phyloP scores from a whole-genome alignment of 1,284 basidiomycete genomes.

The Cryptococcus maquisensis region DNA sequence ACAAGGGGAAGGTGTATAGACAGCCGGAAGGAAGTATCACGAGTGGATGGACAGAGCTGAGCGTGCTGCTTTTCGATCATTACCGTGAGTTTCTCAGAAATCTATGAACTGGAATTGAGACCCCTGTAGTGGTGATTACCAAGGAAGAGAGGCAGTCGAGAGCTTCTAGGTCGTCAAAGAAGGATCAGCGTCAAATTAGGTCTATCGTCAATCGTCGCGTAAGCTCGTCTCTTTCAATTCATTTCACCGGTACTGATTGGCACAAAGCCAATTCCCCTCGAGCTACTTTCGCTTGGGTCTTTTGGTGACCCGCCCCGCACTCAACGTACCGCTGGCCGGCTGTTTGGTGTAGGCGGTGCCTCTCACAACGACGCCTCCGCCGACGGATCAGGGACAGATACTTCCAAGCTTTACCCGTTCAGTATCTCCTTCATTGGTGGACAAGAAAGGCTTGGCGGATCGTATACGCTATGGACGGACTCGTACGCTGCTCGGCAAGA shows the following conservation, averaged over 20 bases:
- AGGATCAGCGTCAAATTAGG: conserved; percentile 51
- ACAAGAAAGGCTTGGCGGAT: conserved; percentile 73
- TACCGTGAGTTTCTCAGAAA: conserved; percentile 61
- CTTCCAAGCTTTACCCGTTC: conserved; percentile 60
- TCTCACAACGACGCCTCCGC: conserved; percentile 2
- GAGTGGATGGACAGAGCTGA: conserved; percentile 77
- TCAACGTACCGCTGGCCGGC: conserved; percentile 26
- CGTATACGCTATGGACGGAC: conserved; percentile 81
- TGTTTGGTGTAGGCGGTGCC: conserved; percentile 36
- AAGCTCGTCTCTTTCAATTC: conserved; percentile 34
- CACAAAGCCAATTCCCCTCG: conserved; percentile 76
- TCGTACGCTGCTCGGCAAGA: conserved; percentile 66
- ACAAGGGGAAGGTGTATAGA: conserved; percentile 72
- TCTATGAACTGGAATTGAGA: not conserved
- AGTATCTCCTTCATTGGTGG: conserved; percentile 69
- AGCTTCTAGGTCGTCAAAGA: conserved; percentile 66
- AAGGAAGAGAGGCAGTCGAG: conserved; percentile 61
- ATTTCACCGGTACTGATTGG: not conserved
- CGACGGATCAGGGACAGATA: conserved; percentile 13
- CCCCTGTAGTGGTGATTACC: conserved; percentile 72
- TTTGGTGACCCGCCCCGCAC: conserved; percentile 57
- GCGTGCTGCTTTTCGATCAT: conserved; percentile 85
- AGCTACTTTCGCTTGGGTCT: conserved; percentile 72
- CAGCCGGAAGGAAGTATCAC: conserved; percentile 81
- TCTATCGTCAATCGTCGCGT: conserved; percentile 65